These are phyloP conservation scores for Aspergillus biplanus DNA, from an alignment of 495 filamentous ascomycete genomes.

Conservation along the genomic window DNA sequence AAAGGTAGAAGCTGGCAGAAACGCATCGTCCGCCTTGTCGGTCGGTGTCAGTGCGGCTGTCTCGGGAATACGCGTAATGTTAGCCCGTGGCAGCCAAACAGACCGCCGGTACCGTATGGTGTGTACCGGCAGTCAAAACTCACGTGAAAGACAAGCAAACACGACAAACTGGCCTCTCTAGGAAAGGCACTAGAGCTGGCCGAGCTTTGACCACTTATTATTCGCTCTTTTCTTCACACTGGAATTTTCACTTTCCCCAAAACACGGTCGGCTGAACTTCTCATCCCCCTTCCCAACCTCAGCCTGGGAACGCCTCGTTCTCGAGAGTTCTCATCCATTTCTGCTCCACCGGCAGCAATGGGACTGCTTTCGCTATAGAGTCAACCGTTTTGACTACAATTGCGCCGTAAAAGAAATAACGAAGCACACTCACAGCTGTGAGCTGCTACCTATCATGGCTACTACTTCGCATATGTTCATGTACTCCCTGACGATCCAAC, in stretches of 20 bases:
- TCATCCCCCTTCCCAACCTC: conserved; percentile 10
- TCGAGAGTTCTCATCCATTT: conserved; percentile 34
- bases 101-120: background rate
- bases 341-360: conserved; percentile 40
- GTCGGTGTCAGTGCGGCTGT: conserved; percentile 3
- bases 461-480: conserved; percentile 97
- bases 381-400: conserved; percentile 36
- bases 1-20: conserved; percentile 44
- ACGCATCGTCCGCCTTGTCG: conserved; percentile 37
- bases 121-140: background rate
- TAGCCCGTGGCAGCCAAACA: background rate
- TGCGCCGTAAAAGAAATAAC: conserved; percentile 29
- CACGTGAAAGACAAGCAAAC: conserved; percentile 21
- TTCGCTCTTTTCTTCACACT: conserved; percentile 26
- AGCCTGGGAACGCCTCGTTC: conserved; percentile 29
- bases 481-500: conserved; percentile 93
- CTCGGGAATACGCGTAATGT: conserved; percentile 14
- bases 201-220: too few species aligned
- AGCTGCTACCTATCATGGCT: conserved; percentile 71
- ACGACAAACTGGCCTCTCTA: conserved; percentile 21
- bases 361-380: conserved; percentile 41
- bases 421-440: conserved; percentile 18
- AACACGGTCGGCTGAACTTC: conserved; percentile 10
- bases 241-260: conserved; percentile 36
- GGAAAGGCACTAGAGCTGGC: too few species aligned